Conservation (phyloP, 345 rosid species). For the Eucalyptus globulus region DNA sequence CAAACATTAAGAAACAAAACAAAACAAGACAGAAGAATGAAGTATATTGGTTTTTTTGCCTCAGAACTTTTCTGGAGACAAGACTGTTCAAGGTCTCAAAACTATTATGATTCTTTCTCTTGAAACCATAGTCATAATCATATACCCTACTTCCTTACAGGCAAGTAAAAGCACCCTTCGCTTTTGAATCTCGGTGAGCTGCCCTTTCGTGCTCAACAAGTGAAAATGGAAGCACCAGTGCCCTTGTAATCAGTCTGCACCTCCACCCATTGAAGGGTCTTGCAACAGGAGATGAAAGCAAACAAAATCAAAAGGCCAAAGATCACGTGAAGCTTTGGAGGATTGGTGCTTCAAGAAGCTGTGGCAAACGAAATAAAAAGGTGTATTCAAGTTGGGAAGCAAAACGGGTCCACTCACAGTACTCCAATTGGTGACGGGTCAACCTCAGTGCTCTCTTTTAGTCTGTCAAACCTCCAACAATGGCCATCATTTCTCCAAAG, state of each 20-base stretch:
- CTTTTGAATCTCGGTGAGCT: neutral
- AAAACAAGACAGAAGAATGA: neutral
- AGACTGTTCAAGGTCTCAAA: neutral
- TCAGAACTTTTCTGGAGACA: neutral
- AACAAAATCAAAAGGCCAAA: neutral
- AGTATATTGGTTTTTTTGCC: neutral
- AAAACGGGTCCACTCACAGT: conserved; percentile 35
- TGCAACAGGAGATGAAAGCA: conserved; percentile 4
- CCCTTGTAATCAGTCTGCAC: neutral
- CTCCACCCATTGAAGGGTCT: neutral
- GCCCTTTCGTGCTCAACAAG: neutral
- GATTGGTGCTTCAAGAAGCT: conserved; percentile 6
- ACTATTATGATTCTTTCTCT: neutral
- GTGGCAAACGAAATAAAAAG: conserved; percentile 23
- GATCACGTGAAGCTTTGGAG: conserved; percentile 13
- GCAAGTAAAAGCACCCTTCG: neutral
- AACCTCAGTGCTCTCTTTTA: conserved; percentile 37
- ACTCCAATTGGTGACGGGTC: conserved; percentile 48
- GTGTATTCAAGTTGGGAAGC: conserved; percentile 42
- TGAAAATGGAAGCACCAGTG: neutral
- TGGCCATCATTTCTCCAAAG: conserved; percentile 12
- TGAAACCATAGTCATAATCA: neutral
- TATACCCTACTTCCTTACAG: neutral
- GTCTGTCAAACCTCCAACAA: conserved; percentile 23
- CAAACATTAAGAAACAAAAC: neutral